Percentiles rank a stretch among this genome's conserved stretches.
Conservation (phyloP, 306 rosid genomes). For the Cicer chorassanicum region DNA sequence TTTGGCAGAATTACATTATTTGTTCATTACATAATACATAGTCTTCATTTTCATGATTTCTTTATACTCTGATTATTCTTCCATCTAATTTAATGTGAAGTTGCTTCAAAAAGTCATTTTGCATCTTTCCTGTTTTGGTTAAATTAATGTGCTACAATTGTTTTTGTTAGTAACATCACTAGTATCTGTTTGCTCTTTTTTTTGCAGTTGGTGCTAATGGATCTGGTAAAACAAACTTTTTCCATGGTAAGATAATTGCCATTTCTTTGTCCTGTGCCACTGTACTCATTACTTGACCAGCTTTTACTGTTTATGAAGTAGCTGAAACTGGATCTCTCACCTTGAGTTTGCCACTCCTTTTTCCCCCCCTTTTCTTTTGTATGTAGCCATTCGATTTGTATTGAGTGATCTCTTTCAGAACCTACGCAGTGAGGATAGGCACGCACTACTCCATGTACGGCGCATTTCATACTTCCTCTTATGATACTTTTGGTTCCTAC, state of each 20-base stretch:
- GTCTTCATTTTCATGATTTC: constrained; percentile 26
- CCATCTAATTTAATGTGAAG: constrained; percentile 26
- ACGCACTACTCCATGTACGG: constrained; percentile 92
- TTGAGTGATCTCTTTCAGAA: constrained; percentile 90
- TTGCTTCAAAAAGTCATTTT: constrained; percentile 23
- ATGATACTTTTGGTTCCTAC: background rate
- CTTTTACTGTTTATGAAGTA: constrained; percentile 30
- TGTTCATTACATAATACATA: constrained; percentile 9
- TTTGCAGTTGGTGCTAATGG: constrained; percentile 97
- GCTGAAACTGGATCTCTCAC: constrained; percentile 27
- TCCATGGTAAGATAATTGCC: constrained; percentile 69
- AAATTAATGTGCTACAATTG: background rate
- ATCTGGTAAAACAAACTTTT: constrained; percentile 96
- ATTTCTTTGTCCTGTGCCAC: background rate
- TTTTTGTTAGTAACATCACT: constrained; percentile 7
- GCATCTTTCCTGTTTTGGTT: constrained; percentile 11
- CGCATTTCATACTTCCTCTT: constrained; percentile 24
- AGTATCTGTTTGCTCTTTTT: constrained; percentile 25
- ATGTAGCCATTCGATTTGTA: constrained; percentile 90
- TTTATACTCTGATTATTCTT: background rate
- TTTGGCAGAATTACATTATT: background rate
- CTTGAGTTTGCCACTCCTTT: constrained; percentile 24
- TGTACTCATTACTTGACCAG: constrained; percentile 23
- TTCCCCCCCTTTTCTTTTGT: constrained; percentile 11
- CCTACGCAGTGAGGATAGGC: constrained; percentile 84